Evolutionary conservation across 2,329 filamentous ascomycete species (phyloP), one percentile per base, ranked within the genome.

Genomic region (Trichoderma lentiforme): DNA sequence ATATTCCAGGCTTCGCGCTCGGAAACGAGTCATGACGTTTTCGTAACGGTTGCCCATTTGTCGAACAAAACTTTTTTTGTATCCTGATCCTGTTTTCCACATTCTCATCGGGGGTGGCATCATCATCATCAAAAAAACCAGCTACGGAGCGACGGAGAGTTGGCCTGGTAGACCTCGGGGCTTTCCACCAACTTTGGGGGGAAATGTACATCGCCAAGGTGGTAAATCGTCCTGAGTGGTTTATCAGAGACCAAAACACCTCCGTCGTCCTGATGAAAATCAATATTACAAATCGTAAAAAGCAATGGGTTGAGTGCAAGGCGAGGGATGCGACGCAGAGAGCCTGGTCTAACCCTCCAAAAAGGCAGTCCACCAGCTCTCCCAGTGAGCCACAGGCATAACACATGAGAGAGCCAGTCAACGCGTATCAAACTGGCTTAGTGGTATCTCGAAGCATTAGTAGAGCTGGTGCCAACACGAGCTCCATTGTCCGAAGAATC

Each of bases 401-500:
- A 64, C 47, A 30, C 24, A 26, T 26, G 51, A 6, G 64, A 57
- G 71, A 61, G 69, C n/a, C 26, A 39, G 69, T 71, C 51, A 53
- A 72, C 67, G 63, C 56, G 18, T 47, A 24, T 36, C 15, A 51
- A 15, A 61, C 11, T 21, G 2, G 15, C 69, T 79, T 77, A 82
- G 76, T 82, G 81, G 74, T 82, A 82, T 75, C 82, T 78, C 73
- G 81, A 79, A 28, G 78, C 76, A 65, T 77, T 79, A 39, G 79
- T 79, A 34, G 81, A 79, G 73, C 77, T 79, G 51, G 80, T 78
- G 34, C 78, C 80, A 21, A 82, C 79, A 43, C 83, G 82, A 24
- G 81, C 80, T 53, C 80, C 83, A 62, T 81, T 83, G 68, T 84
- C 83, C 15, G 83, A 84, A 21, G 83, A 84, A 74, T 84, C 83